Evolutionary conservation across 768 basidiomycete genomes (phyloP).

Genomic region (Rhizopogon vesiculosus): DNA sequence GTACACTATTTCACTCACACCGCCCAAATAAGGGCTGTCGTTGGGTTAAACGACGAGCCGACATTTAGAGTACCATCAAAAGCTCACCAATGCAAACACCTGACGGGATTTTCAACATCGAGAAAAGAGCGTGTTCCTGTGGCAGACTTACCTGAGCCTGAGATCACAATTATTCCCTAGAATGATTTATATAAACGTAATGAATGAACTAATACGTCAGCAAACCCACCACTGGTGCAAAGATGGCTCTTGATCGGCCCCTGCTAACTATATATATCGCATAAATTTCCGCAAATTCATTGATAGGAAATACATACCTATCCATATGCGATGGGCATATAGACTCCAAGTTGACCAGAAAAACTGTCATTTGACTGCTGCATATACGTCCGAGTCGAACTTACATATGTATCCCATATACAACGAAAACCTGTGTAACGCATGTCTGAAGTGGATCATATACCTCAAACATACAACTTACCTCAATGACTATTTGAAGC

Average conservation of each 20-base stretch:
- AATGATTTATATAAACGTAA: neutral
- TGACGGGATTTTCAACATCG: neutral
- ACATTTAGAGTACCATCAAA: neutral
- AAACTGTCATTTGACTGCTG: neutral
- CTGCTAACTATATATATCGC: neutral
- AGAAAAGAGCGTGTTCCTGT: neutral
- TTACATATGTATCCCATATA: neutral
- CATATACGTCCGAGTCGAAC: neutral
- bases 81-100: neutral
- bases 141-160: neutral
- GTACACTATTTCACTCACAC: neutral
- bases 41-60: neutral
- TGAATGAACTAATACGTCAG: neutral
- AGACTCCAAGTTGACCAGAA: neutral
- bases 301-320: neutral
- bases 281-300: neutral
- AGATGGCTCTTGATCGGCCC: neutral
- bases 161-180: neutral
- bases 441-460: neutral
- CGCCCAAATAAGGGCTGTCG: neutral
- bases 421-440: neutral
- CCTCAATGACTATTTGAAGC: neutral
- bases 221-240: neutral
- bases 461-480: neutral
- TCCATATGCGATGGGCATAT: neutral